Conservation (phyloP, 805 yeast genomes). For the Starmerella geochares region DNA sequence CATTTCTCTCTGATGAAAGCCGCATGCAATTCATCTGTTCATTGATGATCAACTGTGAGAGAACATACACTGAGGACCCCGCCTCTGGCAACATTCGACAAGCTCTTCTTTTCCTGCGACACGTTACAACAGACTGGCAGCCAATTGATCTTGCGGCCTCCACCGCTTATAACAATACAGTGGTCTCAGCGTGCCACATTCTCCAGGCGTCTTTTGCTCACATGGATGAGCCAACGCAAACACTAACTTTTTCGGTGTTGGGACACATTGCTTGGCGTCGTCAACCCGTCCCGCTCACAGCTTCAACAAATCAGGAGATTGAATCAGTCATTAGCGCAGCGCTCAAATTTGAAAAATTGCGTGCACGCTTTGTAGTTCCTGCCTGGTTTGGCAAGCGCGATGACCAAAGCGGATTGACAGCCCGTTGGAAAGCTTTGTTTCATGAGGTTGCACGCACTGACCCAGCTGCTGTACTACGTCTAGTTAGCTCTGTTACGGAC, state of each 20-base stretch:
- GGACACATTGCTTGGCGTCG: background rate
- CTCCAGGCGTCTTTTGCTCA: background rate
- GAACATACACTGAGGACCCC: background rate
- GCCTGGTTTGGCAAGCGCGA: conserved; percentile 4
- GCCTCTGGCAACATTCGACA: background rate
- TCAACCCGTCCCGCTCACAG: background rate
- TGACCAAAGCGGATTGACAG: background rate
- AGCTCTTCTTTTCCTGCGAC: background rate
- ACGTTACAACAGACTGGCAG: background rate
- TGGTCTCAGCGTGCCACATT: background rate
- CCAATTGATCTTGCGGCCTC: background rate
- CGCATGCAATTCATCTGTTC: background rate
- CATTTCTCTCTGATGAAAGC: background rate
- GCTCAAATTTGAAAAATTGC: background rate
- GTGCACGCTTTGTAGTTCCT: background rate
- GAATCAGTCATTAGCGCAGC: background rate
- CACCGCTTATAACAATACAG: background rate
- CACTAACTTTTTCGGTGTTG: background rate
- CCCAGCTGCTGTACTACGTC: background rate
- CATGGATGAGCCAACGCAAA: background rate
- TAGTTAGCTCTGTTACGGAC: background rate
- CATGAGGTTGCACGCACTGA: background rate
- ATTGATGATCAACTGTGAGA: background rate
- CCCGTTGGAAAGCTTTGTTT: background rate
- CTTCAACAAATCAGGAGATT: background rate